These are phyloP conservation scores for Ustilago vetiveriae DNA, from an alignment of 1,284 basidiomycete genomes.

Conservation along the genomic window DNA sequence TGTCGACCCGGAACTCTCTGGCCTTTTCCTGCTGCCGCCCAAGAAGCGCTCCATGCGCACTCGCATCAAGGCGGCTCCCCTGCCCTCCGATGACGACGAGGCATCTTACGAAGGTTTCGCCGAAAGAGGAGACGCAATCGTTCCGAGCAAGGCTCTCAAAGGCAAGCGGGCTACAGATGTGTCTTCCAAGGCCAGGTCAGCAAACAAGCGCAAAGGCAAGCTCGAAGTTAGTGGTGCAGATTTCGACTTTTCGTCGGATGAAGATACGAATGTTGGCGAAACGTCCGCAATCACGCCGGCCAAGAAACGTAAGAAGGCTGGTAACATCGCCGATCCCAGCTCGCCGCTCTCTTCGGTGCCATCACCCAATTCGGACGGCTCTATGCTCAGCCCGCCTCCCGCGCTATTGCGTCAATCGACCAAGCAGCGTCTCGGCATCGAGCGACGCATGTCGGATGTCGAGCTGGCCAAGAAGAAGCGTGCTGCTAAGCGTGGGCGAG, in stretches of 20 bases:
- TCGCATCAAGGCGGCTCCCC: slow-evolving; percentile 54
- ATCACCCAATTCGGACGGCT: slow-evolving; percentile 28
- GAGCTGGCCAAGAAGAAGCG: slow-evolving; percentile 43
- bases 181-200: slow-evolving; percentile 7
- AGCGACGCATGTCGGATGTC: slow-evolving; percentile 23
- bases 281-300: slow-evolving; percentile 14
- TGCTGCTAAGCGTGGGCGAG: slow-evolving; percentile 17
- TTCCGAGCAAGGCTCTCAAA: slow-evolving; percentile 5
- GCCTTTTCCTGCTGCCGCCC: slow-evolving; percentile 52
- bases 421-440: slow-evolving; percentile 30
- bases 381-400: slow-evolving; percentile 30
- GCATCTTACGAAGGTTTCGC: slow-evolving; percentile 7
- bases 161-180: slow-evolving; percentile 5
- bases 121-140: slow-evolving; percentile 4
- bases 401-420: slow-evolving; percentile 20
- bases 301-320: slow-evolving; percentile 49
- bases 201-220: slow-evolving; percentile 26
- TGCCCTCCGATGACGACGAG: slow-evolving; percentile 21
- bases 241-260: slow-evolving; percentile 26
- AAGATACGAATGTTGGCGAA: slow-evolving; percentile 15
- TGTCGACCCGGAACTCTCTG: slow-evolving; percentile 31
- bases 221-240: slow-evolving; percentile 8
- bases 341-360: slow-evolving; percentile 45
- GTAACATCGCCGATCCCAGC: slow-evolving; percentile 45
- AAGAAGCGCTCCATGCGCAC: slow-evolving; percentile 63